Evolutionary conservation across 2,329 filamentous ascomycete genomes (phyloP).

Genomic region (Aspergillus alliaceus): DNA sequence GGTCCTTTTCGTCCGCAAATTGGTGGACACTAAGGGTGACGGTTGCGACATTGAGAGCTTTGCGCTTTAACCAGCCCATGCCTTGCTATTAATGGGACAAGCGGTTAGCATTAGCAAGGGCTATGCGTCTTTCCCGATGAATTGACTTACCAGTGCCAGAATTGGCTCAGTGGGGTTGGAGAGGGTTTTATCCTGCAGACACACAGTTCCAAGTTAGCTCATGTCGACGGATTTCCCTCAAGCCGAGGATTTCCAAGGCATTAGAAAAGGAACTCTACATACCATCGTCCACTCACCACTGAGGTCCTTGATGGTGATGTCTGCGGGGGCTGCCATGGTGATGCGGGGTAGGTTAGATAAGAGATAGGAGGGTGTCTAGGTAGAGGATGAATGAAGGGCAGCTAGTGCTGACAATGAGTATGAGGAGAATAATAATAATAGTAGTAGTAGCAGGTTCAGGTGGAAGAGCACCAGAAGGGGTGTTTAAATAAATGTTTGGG

Average conservation of each 20-base stretch:
- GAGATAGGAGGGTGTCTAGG: background rate
- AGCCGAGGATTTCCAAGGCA: no score
- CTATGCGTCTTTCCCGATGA: background rate
- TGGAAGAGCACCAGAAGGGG: background rate
- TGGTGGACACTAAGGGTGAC: slow-evolving; percentile 65
- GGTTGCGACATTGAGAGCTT: slow-evolving; percentile 67
- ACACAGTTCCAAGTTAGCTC: background rate
- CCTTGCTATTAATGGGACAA: slow-evolving; percentile 53
- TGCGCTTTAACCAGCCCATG: slow-evolving; percentile 70
- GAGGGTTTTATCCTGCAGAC: slow-evolving; percentile 67
- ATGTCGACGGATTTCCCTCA: background rate
- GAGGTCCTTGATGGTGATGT: slow-evolving; percentile 67
- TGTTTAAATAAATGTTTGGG: background rate
- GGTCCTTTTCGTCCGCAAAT: slow-evolving; percentile 45
- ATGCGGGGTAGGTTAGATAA: slow-evolving; percentile 9
- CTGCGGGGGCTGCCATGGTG: slow-evolving; percentile 70
- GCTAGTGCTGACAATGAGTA: background rate
- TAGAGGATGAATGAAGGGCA: background rate
- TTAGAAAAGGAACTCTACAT: slow-evolving; percentile 28
- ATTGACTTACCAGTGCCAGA: slow-evolving; percentile 57
- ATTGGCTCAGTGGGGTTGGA: slow-evolving; percentile 69
- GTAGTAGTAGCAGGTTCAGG: background rate
- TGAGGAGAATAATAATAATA: background rate
- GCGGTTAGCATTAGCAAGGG: slow-evolving; percentile 9
- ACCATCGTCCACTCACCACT: slow-evolving; percentile 71